Evolutionary conservation across 2,329 filamentous ascomycete genomes (phyloP).

Genomic region (Zasmidium cellare): DNA sequence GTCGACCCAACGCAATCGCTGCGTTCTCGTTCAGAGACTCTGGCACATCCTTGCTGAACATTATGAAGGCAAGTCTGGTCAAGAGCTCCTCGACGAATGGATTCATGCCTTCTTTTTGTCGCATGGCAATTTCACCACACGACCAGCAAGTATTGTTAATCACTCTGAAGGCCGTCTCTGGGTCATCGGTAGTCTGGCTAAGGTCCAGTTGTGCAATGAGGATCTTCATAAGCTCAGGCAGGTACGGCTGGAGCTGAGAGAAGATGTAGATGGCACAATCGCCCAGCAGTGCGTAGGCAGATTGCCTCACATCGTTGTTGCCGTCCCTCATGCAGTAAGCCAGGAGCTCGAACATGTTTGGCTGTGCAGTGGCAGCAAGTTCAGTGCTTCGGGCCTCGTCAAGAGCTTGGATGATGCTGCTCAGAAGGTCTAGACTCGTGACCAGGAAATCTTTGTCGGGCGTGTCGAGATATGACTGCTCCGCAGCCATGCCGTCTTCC

Average conservation of each 20-base stretch:
- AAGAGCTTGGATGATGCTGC: slow-evolving; percentile 88
- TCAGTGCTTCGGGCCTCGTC: slow-evolving; percentile 71
- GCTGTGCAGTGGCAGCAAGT: slow-evolving; percentile 73
- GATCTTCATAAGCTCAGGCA: slow-evolving; percentile 74
- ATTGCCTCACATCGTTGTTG: slow-evolving; percentile 91
- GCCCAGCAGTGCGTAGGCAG: slow-evolving; percentile 89
- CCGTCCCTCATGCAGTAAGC: slow-evolving; percentile 89
- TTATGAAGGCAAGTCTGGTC: slow-evolving; percentile 74
- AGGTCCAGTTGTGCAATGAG: slow-evolving; percentile 87
- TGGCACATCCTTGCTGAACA: slow-evolving; percentile 81
- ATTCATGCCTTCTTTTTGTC: slow-evolving; percentile 69
- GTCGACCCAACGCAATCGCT: slow-evolving; percentile 83
- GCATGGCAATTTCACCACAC: slow-evolving; percentile 85
- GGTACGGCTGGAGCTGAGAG: slow-evolving; percentile 70
- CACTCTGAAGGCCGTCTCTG: slow-evolving; percentile 84
- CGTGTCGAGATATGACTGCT: slow-evolving; percentile 68
- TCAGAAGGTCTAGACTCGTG: slow-evolving; percentile 89
- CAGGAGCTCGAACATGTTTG: slow-evolving; percentile 86
- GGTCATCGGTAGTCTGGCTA: slow-evolving; percentile 67
- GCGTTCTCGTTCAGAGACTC: slow-evolving; percentile 90
- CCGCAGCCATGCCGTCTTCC: slow-evolving; percentile 72
- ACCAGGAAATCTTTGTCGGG: slow-evolving; percentile 97
- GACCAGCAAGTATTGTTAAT: slow-evolving; percentile 99
- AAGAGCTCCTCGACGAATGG: slow-evolving; percentile 78
- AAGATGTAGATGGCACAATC: slow-evolving; percentile 95